Percentiles rank a stretch among this genome's conserved stretches.
phyloP scores from a whole-genome alignment of 2,329 filamentous ascomycete species.

The Fusarium gaditjirri region DNA sequence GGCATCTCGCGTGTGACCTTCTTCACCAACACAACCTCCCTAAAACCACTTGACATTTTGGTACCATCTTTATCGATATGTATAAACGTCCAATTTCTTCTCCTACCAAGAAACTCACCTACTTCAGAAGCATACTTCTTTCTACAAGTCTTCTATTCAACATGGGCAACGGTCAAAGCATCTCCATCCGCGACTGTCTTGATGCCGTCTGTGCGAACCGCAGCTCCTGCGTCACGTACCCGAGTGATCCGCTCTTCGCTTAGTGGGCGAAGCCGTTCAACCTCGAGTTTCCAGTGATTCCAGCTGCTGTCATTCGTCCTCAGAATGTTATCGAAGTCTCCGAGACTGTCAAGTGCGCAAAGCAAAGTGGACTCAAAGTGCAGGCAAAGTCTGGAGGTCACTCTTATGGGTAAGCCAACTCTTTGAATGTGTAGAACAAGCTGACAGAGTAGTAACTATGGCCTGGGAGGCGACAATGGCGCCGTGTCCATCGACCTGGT shows the following conservation, averaged over 20 bases:
- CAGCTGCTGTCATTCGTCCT: constrained; percentile 67
- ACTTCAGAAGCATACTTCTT: neutral
- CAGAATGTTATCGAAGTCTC: constrained; percentile 64
- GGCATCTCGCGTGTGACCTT: neutral
- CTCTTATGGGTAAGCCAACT: constrained; percentile 65
- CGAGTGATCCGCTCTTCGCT: constrained; percentile 55
- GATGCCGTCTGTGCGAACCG: constrained; percentile 58
- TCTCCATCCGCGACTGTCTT: constrained; percentile 58
- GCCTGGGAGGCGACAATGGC: constrained; percentile 62
- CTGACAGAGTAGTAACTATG: constrained; percentile 49
- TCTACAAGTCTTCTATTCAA: neutral
- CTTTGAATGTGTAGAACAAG: fast-evolving
- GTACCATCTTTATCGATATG: neutral
- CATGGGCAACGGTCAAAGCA: constrained; percentile 58
- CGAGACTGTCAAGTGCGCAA: constrained; percentile 67
- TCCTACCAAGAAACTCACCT: neutral
- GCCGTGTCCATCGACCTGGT: constrained; percentile 65
- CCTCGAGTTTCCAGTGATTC: constrained; percentile 60
- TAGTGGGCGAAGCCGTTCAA: constrained; percentile 66
- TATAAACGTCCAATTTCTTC: neutral
- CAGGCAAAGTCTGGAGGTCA: constrained; percentile 73
- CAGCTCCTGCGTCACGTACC: constrained; percentile 58
- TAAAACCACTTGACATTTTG: neutral
- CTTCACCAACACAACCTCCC: neutral
- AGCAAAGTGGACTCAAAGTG: constrained; percentile 60